A percentile compares a stretch with the other conserved stretches of the same genome.
Evolutionary conservation across 371 early-diverging fungal genomes (phyloP).

Genomic region (Rhizomucor pusillus): DNA sequence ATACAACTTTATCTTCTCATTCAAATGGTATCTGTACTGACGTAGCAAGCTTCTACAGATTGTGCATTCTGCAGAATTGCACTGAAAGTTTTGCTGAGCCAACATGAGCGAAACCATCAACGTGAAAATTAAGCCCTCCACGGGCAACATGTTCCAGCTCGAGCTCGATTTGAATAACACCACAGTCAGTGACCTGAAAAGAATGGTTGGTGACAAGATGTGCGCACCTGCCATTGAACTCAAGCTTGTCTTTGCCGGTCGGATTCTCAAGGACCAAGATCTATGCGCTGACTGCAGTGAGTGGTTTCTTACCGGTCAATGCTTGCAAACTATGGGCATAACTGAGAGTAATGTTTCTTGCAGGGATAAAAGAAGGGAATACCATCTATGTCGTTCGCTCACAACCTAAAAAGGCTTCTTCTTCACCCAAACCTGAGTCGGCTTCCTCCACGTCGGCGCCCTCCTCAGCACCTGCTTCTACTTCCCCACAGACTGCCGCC

Average conservation of each 20-base stretch:
- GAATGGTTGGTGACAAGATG: conserved; percentile 49
- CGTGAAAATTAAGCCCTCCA: conserved; percentile 43
- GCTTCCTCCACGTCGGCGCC: conserved; percentile 3
- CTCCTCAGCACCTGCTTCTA: conserved; percentile 13
- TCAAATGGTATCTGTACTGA: too few relatives aligned
- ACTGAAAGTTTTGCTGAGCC: too few relatives aligned
- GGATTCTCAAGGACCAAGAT: conserved; percentile 71
- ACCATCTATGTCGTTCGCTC: conserved; percentile 63
- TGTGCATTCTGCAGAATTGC: too few relatives aligned
- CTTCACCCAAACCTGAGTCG: conserved; percentile 11
- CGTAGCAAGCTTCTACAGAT: too few relatives aligned
- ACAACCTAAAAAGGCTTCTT: conserved; percentile 48
- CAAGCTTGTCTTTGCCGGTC: conserved; percentile 72
- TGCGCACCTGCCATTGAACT: conserved; percentile 46
- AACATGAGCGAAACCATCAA: conserved; percentile 24
- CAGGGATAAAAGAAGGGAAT: conserved; percentile 51
- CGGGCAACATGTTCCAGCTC: conserved; percentile 35
- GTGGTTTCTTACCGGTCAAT: conserved; percentile 7
- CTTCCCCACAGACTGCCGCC: neutral
- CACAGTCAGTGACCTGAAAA: conserved; percentile 61
- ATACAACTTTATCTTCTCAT: too few relatives aligned
- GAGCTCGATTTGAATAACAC: conserved; percentile 31
- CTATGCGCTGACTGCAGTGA: conserved; percentile 57
- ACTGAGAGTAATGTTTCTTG: neutral
- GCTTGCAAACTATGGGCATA: neutral